Evolutionary conservation across 2,329 filamentous ascomycete genomes (phyloP).

Genomic region (Sporothrix brasiliensis): DNA sequence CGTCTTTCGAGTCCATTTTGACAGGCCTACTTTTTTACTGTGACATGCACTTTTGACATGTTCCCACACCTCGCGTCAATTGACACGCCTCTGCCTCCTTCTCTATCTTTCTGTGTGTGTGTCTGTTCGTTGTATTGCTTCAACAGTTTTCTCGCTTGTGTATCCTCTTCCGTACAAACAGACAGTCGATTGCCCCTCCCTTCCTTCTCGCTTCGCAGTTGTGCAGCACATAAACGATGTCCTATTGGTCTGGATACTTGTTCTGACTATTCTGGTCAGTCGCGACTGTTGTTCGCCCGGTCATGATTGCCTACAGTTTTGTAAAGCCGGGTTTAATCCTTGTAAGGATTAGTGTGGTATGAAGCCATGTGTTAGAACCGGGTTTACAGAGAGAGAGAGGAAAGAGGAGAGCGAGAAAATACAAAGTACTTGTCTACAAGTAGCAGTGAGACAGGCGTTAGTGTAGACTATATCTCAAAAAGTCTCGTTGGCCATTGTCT

Average conservation of each 20-base stretch:
- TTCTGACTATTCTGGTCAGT: background rate
- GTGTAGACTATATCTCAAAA: background rate
- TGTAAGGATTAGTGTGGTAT: background rate
- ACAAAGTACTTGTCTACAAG: conserved; percentile 7
- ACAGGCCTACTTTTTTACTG: too few relatives aligned
- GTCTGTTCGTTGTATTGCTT: too few relatives aligned
- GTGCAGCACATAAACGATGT: background rate
- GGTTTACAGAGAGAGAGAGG: background rate
- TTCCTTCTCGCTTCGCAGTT: background rate
- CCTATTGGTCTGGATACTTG: background rate
- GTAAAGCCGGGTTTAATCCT: conserved; percentile 15
- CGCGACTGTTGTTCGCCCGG: background rate
- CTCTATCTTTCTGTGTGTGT: too few relatives aligned
- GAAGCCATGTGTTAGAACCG: background rate
- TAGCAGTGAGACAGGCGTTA: background rate
- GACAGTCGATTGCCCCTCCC: too few relatives aligned
- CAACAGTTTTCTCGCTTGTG: conserved; percentile 5
- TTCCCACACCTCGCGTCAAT: background rate
- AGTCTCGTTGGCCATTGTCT: background rate
- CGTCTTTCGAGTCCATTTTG: background rate
- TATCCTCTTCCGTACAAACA: conserved; percentile 2
- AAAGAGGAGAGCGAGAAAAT: background rate
- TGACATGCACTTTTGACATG: background rate
- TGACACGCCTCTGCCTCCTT: background rate
- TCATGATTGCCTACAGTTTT: background rate